Base-by-base conservation (phyloP, 352 stramenopile genomes). In the Plasmopara muralis region DNA sequence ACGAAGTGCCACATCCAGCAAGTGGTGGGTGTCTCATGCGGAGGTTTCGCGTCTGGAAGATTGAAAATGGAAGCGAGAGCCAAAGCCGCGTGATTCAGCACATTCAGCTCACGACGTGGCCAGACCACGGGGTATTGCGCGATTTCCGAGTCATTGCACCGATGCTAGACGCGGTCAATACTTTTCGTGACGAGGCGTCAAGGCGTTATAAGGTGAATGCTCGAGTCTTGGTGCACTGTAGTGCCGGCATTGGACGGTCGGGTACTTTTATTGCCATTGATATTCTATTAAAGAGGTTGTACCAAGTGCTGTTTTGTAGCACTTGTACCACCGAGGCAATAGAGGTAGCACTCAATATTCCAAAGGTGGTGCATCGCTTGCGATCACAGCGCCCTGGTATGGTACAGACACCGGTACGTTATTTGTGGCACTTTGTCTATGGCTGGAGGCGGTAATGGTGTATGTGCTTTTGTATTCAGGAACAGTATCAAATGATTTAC, bases 401-500 rank as follows among this genome's bases (percentile, higher is more conserved):
- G 79, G 80, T 93, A 25, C 83, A 93, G 68, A 89, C 80, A 10
- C 65, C 72, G 68, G 83, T 92, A 63, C 35, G 81, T 77, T 2
- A 0, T 10, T 50, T 37, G 47, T 6, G 31, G 41, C 9, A 43
- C 5, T 45, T 49, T 6, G 7, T 34, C 0, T 49, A 9, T 20
- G 40, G 10, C n/a, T 45, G 8, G 2, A 13, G n/a, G 16, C 13
- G 14, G 1, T 45, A 1, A 25, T 3, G 20, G 20, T 25, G 20
- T 30, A 5, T 2, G 10, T 44, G 25, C 28, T 12, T 35, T 47
- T 42, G 20, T 35, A 9, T 56, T 34, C 57, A 93, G 83, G 79
- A 90, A 53, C 83, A 90, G 62, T 89, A 89, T 57, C 63, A 83
- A 56, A 89, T 93, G 80, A 83, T 93, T 54, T 89, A 91, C 63